phyloP scores from a whole-genome alignment of 306 rosid genomes.

The Quercus ilex region DNA sequence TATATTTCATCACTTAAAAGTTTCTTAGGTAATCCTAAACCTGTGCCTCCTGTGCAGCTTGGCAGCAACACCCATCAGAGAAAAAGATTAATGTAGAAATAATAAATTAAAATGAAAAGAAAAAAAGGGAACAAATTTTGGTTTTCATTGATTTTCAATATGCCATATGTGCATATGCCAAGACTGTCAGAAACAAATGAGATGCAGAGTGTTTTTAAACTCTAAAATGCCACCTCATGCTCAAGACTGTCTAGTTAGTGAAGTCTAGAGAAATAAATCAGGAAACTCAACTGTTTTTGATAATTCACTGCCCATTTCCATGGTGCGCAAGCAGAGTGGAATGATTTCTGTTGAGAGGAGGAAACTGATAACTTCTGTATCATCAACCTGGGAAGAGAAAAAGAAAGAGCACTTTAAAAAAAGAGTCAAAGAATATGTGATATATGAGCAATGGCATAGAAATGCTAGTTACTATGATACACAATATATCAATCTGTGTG shows the following conservation, averaged over 20 bases:
- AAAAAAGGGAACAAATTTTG: background rate
- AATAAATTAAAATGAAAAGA: background rate
- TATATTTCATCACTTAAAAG: background rate
- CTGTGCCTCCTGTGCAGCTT: background rate
- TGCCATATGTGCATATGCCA: background rate
- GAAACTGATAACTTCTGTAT: slow-evolving; percentile 66
- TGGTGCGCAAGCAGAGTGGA: slow-evolving; percentile 77
- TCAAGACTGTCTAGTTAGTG: background rate
- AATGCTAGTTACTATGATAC: background rate
- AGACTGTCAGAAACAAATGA: background rate
- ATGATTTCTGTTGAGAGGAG: slow-evolving; percentile 77
- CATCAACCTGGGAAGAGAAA: slow-evolving; percentile 56
- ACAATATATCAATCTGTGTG: background rate
- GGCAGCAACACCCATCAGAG: background rate
- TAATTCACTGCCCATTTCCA: slow-evolving; percentile 83
- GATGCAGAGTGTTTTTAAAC: background rate
- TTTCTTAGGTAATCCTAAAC: background rate
- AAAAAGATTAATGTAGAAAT: background rate
- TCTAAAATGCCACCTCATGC: background rate
- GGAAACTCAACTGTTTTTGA: slow-evolving; percentile 76
- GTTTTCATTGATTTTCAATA: background rate
- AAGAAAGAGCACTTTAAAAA: background rate
- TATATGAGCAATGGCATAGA: background rate
- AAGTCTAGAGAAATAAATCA: slow-evolving; percentile 10
- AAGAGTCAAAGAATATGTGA: background rate